A percentile compares a stretch with the other conserved stretches of the same genome.
Conservation (phyloP, 495 filamentous ascomycete species). For the Penicillium odoratum region DNA sequence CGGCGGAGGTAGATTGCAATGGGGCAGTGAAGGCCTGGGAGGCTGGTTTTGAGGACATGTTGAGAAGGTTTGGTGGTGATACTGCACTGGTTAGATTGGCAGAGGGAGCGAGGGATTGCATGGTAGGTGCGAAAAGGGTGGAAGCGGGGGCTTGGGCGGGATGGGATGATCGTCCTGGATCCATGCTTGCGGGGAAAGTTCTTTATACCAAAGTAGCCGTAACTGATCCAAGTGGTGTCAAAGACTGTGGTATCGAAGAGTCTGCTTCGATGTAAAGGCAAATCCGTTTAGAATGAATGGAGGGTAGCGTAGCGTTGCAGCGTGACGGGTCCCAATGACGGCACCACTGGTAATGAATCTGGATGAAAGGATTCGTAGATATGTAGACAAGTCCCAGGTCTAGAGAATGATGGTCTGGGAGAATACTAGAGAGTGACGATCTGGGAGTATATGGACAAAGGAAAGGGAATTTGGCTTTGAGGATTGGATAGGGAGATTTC, state of each 20-base stretch:
- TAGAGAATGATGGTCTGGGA: conserved; percentile 1
- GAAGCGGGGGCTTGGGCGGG: conserved; percentile 18
- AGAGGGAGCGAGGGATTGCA: conserved; percentile 15
- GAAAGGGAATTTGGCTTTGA: not conserved
- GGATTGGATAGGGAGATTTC: not conserved
- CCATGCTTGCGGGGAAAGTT: conserved; percentile 15
- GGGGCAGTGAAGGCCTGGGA: conserved; percentile 19
- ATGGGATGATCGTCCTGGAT: conserved; percentile 22
- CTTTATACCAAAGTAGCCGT: not conserved
- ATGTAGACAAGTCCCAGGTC: not conserved
- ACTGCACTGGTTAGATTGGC: conserved; percentile 11
- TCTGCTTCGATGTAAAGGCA: not conserved
- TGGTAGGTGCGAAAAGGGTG: conserved; percentile 16
- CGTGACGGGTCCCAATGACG: not conserved
- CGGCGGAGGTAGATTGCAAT: conserved; percentile 14
- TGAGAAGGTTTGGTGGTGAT: conserved; percentile 14
- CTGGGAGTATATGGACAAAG: not conserved
- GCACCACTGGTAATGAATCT: not conserved
- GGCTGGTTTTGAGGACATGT: conserved; percentile 10
- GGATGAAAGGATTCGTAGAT: not conserved
- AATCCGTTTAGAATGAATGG: not conserved
- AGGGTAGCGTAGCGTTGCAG: not conserved
- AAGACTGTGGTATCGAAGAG: not conserved
- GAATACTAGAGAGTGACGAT: not conserved
- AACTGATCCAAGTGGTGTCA: not conserved